phyloP scores from a whole-genome alignment of 306 rosid species.

The Urtica urens region DNA sequence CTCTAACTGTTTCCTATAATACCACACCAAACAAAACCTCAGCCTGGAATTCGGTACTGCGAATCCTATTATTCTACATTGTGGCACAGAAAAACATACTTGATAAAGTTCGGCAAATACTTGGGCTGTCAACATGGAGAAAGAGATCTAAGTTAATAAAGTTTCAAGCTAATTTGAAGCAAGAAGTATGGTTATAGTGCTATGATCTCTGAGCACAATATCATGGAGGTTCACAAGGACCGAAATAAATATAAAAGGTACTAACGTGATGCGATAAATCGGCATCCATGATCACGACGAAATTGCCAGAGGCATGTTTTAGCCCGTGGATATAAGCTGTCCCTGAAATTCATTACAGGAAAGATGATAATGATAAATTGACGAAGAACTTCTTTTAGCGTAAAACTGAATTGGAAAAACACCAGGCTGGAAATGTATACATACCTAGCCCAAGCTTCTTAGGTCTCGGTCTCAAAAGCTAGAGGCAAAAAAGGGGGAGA shows the following conservation, averaged over 20 bases:
- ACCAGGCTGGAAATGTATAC: conserved; percentile 12
- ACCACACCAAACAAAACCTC: background rate
- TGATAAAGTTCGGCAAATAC: conserved; percentile 75
- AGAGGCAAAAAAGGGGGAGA: conserved; percentile 15
- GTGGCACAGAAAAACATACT: conserved; percentile 32
- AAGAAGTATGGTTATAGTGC: background rate
- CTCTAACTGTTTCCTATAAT: conserved; percentile 54
- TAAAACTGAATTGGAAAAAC: background rate
- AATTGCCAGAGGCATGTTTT: conserved; percentile 91
- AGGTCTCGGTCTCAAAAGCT: conserved; percentile 83
- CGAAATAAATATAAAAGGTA: background rate
- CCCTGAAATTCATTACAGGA: conserved; percentile 33
- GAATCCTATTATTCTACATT: conserved; percentile 1
- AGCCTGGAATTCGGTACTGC: background rate
- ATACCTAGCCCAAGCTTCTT: conserved; percentile 87
- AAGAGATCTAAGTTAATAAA: conserved; percentile 19
- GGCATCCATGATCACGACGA: conserved; percentile 93
- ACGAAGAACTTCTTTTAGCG: background rate
- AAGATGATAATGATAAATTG: background rate
- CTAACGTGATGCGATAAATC: conserved; percentile 92
- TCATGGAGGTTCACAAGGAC: background rate
- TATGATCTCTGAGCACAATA: background rate
- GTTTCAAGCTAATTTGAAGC: background rate
- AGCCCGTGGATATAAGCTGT: conserved; percentile 90
- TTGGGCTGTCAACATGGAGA: conserved; percentile 59